Conservation (phyloP, 2,329 filamentous ascomycete genomes). For the Leptosphaerulina australis region DNA sequence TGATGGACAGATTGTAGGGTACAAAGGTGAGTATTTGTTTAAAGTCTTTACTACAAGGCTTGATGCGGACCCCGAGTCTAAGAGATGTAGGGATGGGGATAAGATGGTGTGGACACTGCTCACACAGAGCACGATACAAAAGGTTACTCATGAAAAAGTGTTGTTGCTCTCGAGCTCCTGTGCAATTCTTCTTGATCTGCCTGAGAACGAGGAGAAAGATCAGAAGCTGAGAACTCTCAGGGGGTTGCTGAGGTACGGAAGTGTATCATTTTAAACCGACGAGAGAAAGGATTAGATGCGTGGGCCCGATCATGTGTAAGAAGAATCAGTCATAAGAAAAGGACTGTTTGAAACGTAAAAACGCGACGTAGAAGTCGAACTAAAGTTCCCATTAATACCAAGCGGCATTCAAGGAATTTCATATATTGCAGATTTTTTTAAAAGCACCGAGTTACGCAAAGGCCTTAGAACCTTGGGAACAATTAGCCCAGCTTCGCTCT, state of each 20-base stretch:
- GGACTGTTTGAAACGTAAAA: slow-evolving; percentile 31
- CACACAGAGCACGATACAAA: slow-evolving; percentile 43
- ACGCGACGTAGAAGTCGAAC: too few relatives aligned
- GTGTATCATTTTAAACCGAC: slow-evolving; percentile 46
- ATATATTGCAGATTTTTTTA: too few relatives aligned
- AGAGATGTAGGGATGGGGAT: slow-evolving; percentile 39
- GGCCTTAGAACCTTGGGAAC: too few relatives aligned
- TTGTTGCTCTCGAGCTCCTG: slow-evolving; percentile 31
- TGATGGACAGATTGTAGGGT: slow-evolving; percentile 16
- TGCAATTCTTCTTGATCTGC: slow-evolving; percentile 40
- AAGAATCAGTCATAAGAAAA: slow-evolving; percentile 28
- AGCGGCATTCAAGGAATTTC: too few relatives aligned
- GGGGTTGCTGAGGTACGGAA: slow-evolving; percentile 46
- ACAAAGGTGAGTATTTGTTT: not conserved
- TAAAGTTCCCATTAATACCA: too few relatives aligned
- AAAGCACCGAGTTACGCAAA: too few relatives aligned
- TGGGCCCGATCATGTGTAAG: slow-evolving; percentile 23
- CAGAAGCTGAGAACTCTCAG: slow-evolving; percentile 44
- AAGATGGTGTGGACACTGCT: slow-evolving; percentile 38
- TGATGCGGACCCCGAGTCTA: slow-evolving; percentile 1
- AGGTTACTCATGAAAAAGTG: slow-evolving; percentile 46
- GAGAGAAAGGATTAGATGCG: slow-evolving; percentile 34
- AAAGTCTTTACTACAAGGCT: not conserved
- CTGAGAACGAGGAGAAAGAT: slow-evolving; percentile 44
- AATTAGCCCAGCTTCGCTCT: too few relatives aligned